These are phyloP conservation scores for Scedosporium apiospermum DNA, from an alignment of 2,329 filamentous ascomycete species.

Conservation along the genomic window DNA sequence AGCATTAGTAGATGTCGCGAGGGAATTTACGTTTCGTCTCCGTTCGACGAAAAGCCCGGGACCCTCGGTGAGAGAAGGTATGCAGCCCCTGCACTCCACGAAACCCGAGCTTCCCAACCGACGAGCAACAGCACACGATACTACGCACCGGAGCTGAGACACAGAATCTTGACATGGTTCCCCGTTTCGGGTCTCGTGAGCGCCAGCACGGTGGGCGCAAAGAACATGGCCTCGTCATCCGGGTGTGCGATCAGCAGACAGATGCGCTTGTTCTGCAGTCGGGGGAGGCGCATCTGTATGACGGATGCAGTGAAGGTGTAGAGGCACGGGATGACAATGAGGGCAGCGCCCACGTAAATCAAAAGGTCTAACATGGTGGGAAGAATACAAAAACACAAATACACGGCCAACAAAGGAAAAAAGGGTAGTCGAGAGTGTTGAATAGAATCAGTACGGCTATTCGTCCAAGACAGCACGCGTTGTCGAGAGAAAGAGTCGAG, in stretches of 20 bases:
- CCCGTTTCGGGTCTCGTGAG: constrained; percentile 69
- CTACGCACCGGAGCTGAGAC: constrained; percentile 66
- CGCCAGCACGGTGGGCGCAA: constrained; percentile 79
- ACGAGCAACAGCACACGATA: not conserved
- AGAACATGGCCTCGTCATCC: constrained; percentile 99
- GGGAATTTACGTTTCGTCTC: too few species aligned
- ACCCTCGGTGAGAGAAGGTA: too few species aligned
- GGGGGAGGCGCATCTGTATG: constrained; percentile 48
- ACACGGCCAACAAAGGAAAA: not conserved
- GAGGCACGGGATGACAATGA: constrained; percentile 36
- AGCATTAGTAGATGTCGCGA: constrained; percentile 1
- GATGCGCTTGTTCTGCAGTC: constrained; percentile 72
- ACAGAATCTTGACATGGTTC: constrained; percentile 91
- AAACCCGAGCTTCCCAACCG: constrained; percentile 10
- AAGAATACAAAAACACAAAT: not conserved
- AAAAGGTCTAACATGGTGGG: constrained; percentile 9
- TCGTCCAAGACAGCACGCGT: not conserved
- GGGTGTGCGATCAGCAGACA: constrained; percentile 92
- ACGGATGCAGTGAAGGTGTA: constrained; percentile 42
- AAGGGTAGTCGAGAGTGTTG: not conserved
- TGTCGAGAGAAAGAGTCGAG: not conserved
- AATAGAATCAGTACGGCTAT: not conserved
- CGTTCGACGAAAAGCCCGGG: not conserved
- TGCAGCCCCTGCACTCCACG: too few species aligned
- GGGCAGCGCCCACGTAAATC: constrained; percentile 19